A percentile compares a stretch with the other conserved stretches of the same genome.
Evolutionary conservation across 2,329 filamentous ascomycete genomes (phyloP).

Genomic region (Ophiognomonia clavigignenti-juglandacearum): DNA sequence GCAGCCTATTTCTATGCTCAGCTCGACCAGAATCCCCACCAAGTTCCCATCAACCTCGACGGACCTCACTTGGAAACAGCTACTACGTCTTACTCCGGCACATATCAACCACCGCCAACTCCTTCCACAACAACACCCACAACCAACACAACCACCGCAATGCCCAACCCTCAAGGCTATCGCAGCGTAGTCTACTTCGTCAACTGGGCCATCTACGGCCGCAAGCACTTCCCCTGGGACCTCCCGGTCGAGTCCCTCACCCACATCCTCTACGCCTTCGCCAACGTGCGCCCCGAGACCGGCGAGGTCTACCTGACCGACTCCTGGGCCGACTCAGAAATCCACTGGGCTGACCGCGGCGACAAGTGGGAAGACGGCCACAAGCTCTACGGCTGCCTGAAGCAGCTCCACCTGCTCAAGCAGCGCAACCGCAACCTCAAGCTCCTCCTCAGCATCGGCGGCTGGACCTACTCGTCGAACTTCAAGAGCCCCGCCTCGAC

Average conservation of each 20-base stretch:
- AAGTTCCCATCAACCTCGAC: too few relatives aligned
- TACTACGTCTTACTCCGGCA: too few relatives aligned
- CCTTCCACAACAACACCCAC: not conserved
- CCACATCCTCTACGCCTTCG: slow-evolving; percentile 87
- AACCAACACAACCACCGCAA: slow-evolving; percentile 20
- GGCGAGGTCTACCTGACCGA: slow-evolving; percentile 72
- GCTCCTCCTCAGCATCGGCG: slow-evolving; percentile 79
- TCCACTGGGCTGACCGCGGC: slow-evolving; percentile 55
- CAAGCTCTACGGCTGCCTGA: slow-evolving; percentile 84
- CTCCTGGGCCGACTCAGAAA: slow-evolving; percentile 65
- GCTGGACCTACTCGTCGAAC: slow-evolving; percentile 87
- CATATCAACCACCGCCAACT: too few relatives aligned
- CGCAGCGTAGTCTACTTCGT: slow-evolving; percentile 69
- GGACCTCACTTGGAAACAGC: too few relatives aligned
- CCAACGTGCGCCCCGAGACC: slow-evolving; percentile 71
- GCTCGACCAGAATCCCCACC: slow-evolving; percentile 4
- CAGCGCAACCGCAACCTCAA: slow-evolving; percentile 77
- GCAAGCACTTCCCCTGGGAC: slow-evolving; percentile 81
- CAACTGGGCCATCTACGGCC: slow-evolving; percentile 83
- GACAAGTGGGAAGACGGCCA: slow-evolving; percentile 71
- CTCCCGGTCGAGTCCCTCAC: slow-evolving; percentile 77
- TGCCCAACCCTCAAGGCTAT: slow-evolving; percentile 44
- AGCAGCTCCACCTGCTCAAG: slow-evolving; percentile 84
- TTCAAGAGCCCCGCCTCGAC: slow-evolving; percentile 74
- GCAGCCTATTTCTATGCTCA: slow-evolving; percentile 7